Evolutionary conservation across 106 monocot genomes (phyloP).

Genomic region (Dendrobium chrysotoxum): DNA sequence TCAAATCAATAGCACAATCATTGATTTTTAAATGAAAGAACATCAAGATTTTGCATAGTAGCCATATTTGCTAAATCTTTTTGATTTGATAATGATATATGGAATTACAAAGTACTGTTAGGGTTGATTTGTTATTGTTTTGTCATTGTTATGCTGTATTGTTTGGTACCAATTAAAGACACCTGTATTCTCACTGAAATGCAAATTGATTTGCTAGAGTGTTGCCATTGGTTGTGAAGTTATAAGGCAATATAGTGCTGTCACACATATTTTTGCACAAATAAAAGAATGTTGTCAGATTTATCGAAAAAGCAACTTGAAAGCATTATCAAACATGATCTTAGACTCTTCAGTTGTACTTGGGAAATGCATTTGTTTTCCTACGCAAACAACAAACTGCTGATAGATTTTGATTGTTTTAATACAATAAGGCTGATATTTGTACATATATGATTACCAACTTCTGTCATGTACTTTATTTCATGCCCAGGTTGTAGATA

Average conservation of each 20-base stretch:
- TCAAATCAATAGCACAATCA: not conserved
- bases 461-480: not conserved
- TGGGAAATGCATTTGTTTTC: not conserved
- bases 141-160: no score
- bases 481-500: conserved; percentile 52
- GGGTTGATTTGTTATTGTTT: not conserved
- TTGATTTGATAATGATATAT: not conserved
- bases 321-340: not conserved
- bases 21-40: not conserved
- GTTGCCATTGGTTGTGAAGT: not conserved
- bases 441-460: not conserved
- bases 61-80: not conserved
- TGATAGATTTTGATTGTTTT: not conserved
- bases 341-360: not conserved
- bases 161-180: no score
- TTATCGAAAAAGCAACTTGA: not conserved
- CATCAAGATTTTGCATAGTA: not conserved
- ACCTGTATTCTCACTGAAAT: not conserved
- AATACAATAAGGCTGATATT: not conserved
- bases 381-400: not conserved
- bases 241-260: not conserved
- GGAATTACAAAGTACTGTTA: not conserved
- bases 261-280: not conserved
- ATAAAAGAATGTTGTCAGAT: not conserved
- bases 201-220: not conserved